Base-by-base conservation (phyloP, 768 basidiomycete genomes). In the Coprinopsis strossmayeri region DNA sequence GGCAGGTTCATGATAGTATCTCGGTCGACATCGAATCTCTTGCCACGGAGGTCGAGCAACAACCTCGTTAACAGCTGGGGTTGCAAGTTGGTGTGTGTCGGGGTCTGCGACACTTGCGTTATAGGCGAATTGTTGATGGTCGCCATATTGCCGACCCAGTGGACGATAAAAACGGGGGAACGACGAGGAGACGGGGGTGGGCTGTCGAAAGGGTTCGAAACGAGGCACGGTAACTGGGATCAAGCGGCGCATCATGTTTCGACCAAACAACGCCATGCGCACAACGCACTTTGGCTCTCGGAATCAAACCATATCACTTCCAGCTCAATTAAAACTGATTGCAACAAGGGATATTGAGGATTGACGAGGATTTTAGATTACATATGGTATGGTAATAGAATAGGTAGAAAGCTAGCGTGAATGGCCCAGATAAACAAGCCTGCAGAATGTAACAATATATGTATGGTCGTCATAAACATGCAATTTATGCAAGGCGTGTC, bases 1-100 rank as follows among this genome's bases (percentile, higher is more conserved):
- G 96, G 96, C 17, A 99, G 77, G 64, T 94, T 91, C 93, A 98
- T 96, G 62, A 99, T 86, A 4, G 89, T 93, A 70, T 98, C 95
- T 56, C 95, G 79, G 69, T 98, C 96, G 37, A 99, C 91, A 52
- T 89, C 84, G 69, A 98, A 94, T 53, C 92, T 84, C 57, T 69
- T 76, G 48, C 93, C 93, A 54, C 96, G 83, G 30, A 99, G 78
- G 69, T 98, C 96, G 57, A 99, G 82, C 46, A 87, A 79, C 57
- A 99, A 76, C 57, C 91, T 78, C 21, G 91, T 86, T 55, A 97
- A 78, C 34, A 95, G 77, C 69, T 91, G 88, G 3, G 89, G 90
- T 67, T 92, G 87, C 27, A 91, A 69, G 57, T 81, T 82, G 11
- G 81, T 74, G 57, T 84, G 82, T 4, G 81, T 66, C 32, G 84